Evolutionary conservation across 1,284 basidiomycete genomes (phyloP), one percentile per base, ranked within the genome.

Genomic region (Cryptococcus deneoformans): DNA sequence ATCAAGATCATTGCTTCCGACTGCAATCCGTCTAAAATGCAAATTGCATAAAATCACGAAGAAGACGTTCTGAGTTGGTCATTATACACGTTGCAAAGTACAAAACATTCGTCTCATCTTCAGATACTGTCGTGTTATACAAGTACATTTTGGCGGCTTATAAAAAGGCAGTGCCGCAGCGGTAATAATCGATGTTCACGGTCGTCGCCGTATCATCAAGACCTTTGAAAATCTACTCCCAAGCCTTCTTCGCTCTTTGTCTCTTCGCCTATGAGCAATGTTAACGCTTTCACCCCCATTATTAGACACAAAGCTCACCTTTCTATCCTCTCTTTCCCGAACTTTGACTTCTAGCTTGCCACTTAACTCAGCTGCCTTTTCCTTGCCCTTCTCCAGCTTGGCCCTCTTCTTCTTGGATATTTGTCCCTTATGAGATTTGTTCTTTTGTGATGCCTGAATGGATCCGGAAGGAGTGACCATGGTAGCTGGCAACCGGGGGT

Each of bases 231-330:
- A 11, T 40, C 50, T 63, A 76, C 52, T 76, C 74, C 74, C 74
- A 76, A 46, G 74, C 74, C 46, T 67, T 68, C 68, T 76, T 76
- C 11, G 74, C 74, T 54, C 71, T 59, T 50, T 71, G 63, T 29
- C 74, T 52, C 62, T 73, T 76, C 11, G 65, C 66, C 73, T 76
- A 55, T 7, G 29, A 4, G 4, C 12, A 16, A 3, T 6, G 12
- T 53, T 46, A 58, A 49, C 35, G 10, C 37, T 8, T 11, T n/a
- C 9, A 12, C 43, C 35, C 35, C 40, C n/a, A n/a, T 52, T 11
- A 6, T 20, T 20, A 20, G 20, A 20, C 20, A 20, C n/a, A 36
- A 9, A 29, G 12, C 43, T 34, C 62, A 74, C 73, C 66, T 74
- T 71, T 55, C 66, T 61, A 36, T 74, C 73, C 61, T 76, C 73